phyloP scores from a whole-genome alignment of 805 yeast genomes.

The Sugiyamaella marilandica region DNA sequence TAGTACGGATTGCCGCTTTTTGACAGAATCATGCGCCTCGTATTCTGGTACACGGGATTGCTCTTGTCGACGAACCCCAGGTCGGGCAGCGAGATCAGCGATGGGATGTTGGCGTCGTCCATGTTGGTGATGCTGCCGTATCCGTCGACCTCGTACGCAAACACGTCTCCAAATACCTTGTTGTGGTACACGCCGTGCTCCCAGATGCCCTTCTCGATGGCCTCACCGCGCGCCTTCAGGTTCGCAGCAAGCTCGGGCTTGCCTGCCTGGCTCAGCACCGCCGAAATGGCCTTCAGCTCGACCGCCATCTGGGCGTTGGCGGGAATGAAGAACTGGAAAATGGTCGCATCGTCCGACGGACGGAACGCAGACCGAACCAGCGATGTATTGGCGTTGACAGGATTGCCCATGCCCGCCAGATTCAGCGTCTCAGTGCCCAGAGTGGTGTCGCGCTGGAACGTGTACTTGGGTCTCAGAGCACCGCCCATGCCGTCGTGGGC shows the following conservation, averaged over 20 bases:
- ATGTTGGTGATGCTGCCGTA: conserved; percentile 66
- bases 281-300: conserved; percentile 46
- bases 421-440: conserved; percentile 79
- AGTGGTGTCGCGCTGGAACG: conserved; percentile 68
- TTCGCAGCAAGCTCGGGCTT: conserved; percentile 20
- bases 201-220: conserved; percentile 52
- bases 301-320: conserved; percentile 74
- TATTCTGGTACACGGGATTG: conserved; percentile 67
- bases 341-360: conserved; percentile 84
- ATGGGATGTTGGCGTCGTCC: conserved; percentile 93
- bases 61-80: conserved; percentile 53
- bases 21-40: conserved; percentile 68
- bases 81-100: conserved; percentile 74
- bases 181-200: conserved; percentile 64
- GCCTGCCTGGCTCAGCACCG: conserved; percentile 22
- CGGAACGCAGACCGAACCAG: conserved; percentile 77
- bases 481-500: conserved; percentile 37
- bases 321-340: conserved; percentile 76
- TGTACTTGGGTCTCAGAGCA: conserved; percentile 48
- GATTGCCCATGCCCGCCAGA: conserved; percentile 76
- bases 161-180: conserved; percentile 66
- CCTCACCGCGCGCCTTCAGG: conserved; percentile 33
- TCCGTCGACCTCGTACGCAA: conserved; percentile 87
- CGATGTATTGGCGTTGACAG: conserved; percentile 66
- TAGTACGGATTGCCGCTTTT: conserved; percentile 75